phyloP scores from a whole-genome alignment of 179 eudicot genomes.

The Beta corolliflora region DNA sequence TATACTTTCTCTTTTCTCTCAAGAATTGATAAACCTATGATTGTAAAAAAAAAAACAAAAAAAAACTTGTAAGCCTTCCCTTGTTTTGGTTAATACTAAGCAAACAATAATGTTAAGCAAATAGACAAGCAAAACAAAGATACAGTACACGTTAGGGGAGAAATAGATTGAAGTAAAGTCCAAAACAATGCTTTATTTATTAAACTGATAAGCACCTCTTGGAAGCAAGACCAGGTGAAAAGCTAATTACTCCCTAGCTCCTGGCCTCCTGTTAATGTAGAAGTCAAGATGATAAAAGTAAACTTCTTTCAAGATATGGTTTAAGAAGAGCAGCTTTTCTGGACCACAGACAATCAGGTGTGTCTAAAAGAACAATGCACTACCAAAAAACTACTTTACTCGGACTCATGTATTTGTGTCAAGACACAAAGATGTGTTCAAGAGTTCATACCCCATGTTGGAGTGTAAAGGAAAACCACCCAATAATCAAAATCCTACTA shows the following conservation, averaged over 20 bases:
- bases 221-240: neutral
- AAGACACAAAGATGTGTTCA: neutral
- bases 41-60: neutral
- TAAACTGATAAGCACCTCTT: neutral
- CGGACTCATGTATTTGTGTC: neutral
- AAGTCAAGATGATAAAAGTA: slow-evolving; percentile 1
- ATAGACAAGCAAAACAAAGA: neutral
- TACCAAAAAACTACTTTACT: neutral
- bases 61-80: neutral
- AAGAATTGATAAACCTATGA: neutral
- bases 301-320: neutral
- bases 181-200: neutral
- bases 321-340: neutral
- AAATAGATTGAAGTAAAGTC: neutral
- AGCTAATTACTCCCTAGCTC: neutral
- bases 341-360: neutral
- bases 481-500: too few species aligned
- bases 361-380: neutral
- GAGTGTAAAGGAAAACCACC: too few species aligned
- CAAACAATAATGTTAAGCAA: neutral
- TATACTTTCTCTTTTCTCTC: neutral
- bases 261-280: neutral
- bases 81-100: neutral
- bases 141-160: neutral
- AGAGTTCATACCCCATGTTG: too few species aligned